A percentile compares a stretch with the other conserved stretches of the same genome.
phyloP scores from a whole-genome alignment of 2,329 filamentous ascomycete genomes.

The Cucurbitaria berberidis region DNA sequence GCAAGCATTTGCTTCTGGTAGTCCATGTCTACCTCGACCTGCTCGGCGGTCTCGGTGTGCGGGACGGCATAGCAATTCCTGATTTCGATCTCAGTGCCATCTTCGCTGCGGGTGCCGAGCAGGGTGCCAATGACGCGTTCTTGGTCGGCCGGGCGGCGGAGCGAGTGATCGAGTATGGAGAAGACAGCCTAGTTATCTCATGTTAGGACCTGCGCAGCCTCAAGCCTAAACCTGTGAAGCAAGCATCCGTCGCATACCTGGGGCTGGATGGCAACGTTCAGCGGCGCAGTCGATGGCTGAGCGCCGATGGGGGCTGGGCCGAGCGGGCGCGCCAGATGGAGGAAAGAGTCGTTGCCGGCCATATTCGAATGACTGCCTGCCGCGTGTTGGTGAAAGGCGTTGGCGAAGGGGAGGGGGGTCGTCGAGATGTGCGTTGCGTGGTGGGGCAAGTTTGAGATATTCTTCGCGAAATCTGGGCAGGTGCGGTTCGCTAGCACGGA shows the following conservation, averaged over 20 bases:
- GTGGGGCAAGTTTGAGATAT: slow-evolving; percentile 33
- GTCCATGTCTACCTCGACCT: slow-evolving; percentile 99
- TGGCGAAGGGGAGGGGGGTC: slow-evolving; percentile 17
- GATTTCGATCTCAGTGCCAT: slow-evolving; percentile 95
- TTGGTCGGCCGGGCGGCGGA: slow-evolving; percentile 88
- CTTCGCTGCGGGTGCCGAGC: slow-evolving; percentile 90
- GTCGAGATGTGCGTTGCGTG: slow-evolving; percentile 19
- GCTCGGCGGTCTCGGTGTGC: slow-evolving; percentile 97
- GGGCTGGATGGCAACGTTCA: slow-evolving; percentile 93
- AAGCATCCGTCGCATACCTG: slow-evolving; percentile 69
- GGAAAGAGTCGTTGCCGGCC: slow-evolving; percentile 84
- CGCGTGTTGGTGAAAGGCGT: slow-evolving; percentile 9
- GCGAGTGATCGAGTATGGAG: slow-evolving; percentile 82
- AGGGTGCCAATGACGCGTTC: slow-evolving; percentile 97
- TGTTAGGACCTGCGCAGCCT: no score
- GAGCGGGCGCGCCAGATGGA: slow-evolving; percentile 91
- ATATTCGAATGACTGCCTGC: slow-evolving; percentile 62
- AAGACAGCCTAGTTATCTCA: slow-evolving; percentile 61
- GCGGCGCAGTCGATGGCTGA: slow-evolving; percentile 85
- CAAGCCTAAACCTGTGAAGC: no score
- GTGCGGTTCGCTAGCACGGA: slow-evolving; percentile 41
- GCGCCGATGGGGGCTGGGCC: slow-evolving; percentile 80
- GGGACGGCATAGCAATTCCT: slow-evolving; percentile 96
- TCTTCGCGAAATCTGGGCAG: slow-evolving; percentile 41
- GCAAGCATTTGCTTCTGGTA: slow-evolving; percentile 99